A percentile compares a stretch with the other conserved stretches of the same genome.
Evolutionary conservation across 1,284 basidiomycete genomes (phyloP).

Genomic region (Anthracocystis walkeri): DNA sequence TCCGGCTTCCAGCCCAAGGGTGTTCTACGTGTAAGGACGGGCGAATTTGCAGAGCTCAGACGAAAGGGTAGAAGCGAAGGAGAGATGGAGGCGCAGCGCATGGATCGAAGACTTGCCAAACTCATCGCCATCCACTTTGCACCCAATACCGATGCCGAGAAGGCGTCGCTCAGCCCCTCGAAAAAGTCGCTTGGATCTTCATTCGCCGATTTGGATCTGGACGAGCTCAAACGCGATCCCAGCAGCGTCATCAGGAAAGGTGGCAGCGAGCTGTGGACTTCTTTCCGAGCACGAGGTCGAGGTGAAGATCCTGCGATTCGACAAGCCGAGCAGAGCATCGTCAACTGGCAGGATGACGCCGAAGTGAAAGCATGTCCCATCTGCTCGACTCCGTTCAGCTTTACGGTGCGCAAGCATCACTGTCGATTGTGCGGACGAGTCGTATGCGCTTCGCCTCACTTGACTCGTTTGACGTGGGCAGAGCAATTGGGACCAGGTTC

Average conservation of each 20-base stretch:
- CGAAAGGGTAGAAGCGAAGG: constrained; percentile 31
- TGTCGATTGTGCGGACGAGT: constrained; percentile 93
- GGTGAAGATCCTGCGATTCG: constrained; percentile 48
- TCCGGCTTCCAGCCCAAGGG: constrained; percentile 64
- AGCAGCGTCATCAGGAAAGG: constrained; percentile 35
- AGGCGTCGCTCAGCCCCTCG: constrained; percentile 9
- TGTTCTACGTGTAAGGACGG: constrained; percentile 47
- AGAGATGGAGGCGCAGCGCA: constrained; percentile 62
- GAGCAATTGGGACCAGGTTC: constrained; percentile 35
- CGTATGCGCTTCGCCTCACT: constrained; percentile 88
- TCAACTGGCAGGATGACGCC: constrained; percentile 92
- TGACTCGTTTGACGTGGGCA: constrained; percentile 42
- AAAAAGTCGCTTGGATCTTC: constrained; percentile 27
- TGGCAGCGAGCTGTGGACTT: constrained; percentile 49
- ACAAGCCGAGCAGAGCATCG: constrained; percentile 82
- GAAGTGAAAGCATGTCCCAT: constrained; percentile 82
- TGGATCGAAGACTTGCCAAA: constrained; percentile 63
- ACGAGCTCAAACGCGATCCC: constrained; percentile 47
- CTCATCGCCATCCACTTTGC: constrained; percentile 56
- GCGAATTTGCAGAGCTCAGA: constrained; percentile 46
- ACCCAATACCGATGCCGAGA: constrained; percentile 20
- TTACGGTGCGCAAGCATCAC: constrained; percentile 95
- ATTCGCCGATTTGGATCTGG: constrained; percentile 42
- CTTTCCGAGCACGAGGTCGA: constrained; percentile 41
- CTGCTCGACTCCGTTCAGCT: constrained; percentile 86